These are phyloP conservation scores for Amanita thiersii DNA, from an alignment of 768 basidiomycete genomes.

Conservation along the genomic window DNA sequence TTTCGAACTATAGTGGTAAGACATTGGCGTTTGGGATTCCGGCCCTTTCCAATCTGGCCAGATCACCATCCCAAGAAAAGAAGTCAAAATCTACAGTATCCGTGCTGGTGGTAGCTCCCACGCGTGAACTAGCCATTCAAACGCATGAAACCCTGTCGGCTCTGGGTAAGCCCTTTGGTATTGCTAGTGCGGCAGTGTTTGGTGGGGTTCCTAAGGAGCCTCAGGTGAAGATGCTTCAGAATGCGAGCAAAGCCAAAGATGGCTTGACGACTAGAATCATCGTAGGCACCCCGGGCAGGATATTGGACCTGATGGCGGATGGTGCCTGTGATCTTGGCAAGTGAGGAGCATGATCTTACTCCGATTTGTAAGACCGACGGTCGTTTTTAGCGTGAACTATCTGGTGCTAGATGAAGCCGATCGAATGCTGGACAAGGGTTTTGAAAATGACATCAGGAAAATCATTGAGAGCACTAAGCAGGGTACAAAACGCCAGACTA, in stretches of 20 bases:
- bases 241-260: constrained; percentile 39
- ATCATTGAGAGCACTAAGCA: constrained; percentile 77
- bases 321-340: constrained; percentile 75
- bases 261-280: constrained; percentile 61
- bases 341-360: constrained; percentile 29
- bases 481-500: constrained; percentile 70
- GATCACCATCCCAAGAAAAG: constrained; percentile 22
- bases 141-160: constrained; percentile 77
- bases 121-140: constrained; percentile 93
- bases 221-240: constrained; percentile 65
- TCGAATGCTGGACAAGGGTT: constrained; percentile 91
- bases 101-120: constrained; percentile 85
- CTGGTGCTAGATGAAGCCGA: constrained; percentile 97
- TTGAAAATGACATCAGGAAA: constrained; percentile 92
- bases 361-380: constrained; percentile 7
- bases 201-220: constrained; percentile 91
- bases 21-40: constrained; percentile 95
- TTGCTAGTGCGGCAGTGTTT: constrained; percentile 82
- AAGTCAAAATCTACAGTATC: constrained; percentile 33
- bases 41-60: constrained; percentile 62
- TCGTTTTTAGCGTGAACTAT: constrained; percentile 62
- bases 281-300: constrained; percentile 92
- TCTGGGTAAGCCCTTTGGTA: constrained; percentile 66
- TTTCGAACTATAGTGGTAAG: constrained; percentile 60
- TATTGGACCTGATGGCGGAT: constrained; percentile 87